Base-by-base conservation (phyloP, 176 grass and related monocot genomes). In the Musa troglodytarum region DNA sequence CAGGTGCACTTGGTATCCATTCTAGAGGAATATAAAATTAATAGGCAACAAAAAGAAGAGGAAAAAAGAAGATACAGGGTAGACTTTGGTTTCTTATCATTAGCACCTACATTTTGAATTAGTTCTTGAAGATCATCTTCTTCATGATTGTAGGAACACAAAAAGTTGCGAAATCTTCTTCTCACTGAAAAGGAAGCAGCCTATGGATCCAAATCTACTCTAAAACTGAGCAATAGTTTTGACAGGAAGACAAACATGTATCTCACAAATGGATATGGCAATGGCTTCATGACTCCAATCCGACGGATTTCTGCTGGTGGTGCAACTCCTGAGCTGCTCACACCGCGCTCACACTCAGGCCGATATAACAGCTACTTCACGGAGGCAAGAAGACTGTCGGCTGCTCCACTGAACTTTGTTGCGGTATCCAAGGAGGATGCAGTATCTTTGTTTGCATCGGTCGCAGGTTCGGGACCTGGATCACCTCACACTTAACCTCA, bases 11-110 rank as follows among this genome's bases (percentile, higher is more conserved):
- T 99, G 59, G 90, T 94, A 64, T 85, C 95, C 72, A 86, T 99
- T 84, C 79, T 99, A 66, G 95, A 99, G 80, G 90, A 99, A 75
- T 92, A 94, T 70, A 99, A 99, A 75, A 77, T 99, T 57, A 88
- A 77, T 53, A 91, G 88, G 77, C 80, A 82, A 51, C 88, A 99
- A 59, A 91, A 85, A 71, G 95, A 99, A 77, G 88, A 99, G 83
- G 81, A 92, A 29, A 94, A 77, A 81, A 89, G 83, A 76, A 72
- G 86, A 19, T 68, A 71, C 52, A 75, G 95, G 90, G 95, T 94
- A 92, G 52, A 67, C 50, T 72, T 58, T 69, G 50, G 19, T 43
- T 52, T 16, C 16, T 2, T 50, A 20, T 10, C 17, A 24, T 7
- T 14, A 56, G 10, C 51, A 16, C 24, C 16, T 17, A 19, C 23